Percentiles rank a stretch among this genome's conserved stretches.
phyloP scores from a whole-genome alignment of 257 asterid genomes.

The Scutellaria barbata region DNA sequence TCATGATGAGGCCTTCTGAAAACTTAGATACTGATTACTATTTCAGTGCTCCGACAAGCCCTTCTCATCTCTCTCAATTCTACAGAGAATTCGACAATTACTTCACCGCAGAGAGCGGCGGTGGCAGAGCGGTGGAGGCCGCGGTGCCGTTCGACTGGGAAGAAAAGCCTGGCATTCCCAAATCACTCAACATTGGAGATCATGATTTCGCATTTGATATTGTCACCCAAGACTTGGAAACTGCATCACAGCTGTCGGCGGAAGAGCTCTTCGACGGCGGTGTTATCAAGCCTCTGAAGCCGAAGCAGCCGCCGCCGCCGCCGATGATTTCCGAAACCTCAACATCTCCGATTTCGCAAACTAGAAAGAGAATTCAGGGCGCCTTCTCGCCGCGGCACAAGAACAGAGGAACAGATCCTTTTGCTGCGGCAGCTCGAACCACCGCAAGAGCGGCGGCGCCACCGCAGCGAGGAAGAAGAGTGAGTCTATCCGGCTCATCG shows the following conservation, averaged over 20 bases:
- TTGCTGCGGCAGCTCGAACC: not conserved
- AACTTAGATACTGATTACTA: conserved; percentile 55
- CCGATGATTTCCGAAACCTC: not conserved
- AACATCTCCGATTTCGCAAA: conserved; percentile 23
- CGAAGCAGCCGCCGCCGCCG: conserved; percentile 40
- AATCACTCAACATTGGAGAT: conserved; percentile 18
- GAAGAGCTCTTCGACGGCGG: conserved; percentile 85
- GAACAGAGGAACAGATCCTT: conserved; percentile 5
- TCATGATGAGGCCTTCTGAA: conserved; percentile 39
- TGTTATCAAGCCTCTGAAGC: conserved; percentile 60
- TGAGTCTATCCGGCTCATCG: conserved; percentile 33
- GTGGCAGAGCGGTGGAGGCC: not conserved
- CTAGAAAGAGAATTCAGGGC: conserved; percentile 25
- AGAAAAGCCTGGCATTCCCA: conserved; percentile 43
- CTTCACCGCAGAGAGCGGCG: not conserved
- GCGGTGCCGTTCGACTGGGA: conserved; percentile 48
- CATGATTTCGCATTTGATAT: conserved; percentile 60
- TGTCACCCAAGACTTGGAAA: conserved; percentile 39
- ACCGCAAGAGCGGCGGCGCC: conserved; percentile 6
- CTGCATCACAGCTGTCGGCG: conserved; percentile 53
- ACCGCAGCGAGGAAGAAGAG: conserved; percentile 49
- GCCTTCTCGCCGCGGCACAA: not conserved
- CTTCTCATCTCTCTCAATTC: conserved; percentile 57
- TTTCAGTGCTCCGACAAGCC: conserved; percentile 77
- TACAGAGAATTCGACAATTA: conserved; percentile 45